Percentiles rank a stretch among this genome's conserved stretches.
Evolutionary conservation across 1,284 basidiomycete genomes (phyloP).

Genomic region (Meripilus lineatus): DNA sequence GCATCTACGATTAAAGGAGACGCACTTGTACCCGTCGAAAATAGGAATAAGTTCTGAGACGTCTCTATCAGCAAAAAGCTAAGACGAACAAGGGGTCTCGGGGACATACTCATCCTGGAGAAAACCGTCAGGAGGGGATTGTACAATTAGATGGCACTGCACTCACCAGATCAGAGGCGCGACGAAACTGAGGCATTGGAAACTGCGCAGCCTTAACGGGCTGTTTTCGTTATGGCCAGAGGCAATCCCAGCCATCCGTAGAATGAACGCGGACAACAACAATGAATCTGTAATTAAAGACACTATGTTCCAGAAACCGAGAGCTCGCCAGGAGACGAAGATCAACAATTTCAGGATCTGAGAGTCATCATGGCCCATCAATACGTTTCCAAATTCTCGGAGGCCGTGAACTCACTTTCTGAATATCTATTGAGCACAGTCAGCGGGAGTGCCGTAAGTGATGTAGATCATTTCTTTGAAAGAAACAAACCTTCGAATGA

Average conservation of each 20-base stretch:
- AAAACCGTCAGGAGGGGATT: not conserved
- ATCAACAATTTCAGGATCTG: slow-evolving; percentile 64
- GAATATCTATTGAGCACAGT: slow-evolving; percentile 42
- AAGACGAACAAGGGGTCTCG: slow-evolving; percentile 3
- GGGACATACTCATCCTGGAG: slow-evolving; percentile 70
- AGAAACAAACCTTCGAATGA: slow-evolving; percentile 61
- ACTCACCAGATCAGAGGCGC: slow-evolving; percentile 83
- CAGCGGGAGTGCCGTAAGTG: not conserved
- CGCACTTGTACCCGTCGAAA: slow-evolving; percentile 78
- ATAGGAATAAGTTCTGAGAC: slow-evolving; percentile 68
- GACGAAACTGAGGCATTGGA: slow-evolving; percentile 84
- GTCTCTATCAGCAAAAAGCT: slow-evolving; percentile 11
- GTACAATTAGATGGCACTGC: slow-evolving; percentile 9
- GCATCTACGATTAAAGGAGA: not conserved
- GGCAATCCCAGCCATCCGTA: slow-evolving; percentile 66
- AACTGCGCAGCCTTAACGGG: slow-evolving; percentile 61
- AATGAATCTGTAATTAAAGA: slow-evolving; percentile 70
- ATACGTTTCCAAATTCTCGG: not conserved
- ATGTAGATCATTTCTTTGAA: not conserved
- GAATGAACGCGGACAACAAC: slow-evolving; percentile 65
- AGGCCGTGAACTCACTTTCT: slow-evolving; percentile 43
- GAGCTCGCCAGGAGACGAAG: slow-evolving; percentile 64
- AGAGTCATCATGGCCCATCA: not conserved
- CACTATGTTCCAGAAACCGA: slow-evolving; percentile 81
- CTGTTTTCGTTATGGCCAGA: slow-evolving; percentile 36